phyloP scores from a whole-genome alignment of 306 rosid genomes.

The Glycine tomentella region DNA sequence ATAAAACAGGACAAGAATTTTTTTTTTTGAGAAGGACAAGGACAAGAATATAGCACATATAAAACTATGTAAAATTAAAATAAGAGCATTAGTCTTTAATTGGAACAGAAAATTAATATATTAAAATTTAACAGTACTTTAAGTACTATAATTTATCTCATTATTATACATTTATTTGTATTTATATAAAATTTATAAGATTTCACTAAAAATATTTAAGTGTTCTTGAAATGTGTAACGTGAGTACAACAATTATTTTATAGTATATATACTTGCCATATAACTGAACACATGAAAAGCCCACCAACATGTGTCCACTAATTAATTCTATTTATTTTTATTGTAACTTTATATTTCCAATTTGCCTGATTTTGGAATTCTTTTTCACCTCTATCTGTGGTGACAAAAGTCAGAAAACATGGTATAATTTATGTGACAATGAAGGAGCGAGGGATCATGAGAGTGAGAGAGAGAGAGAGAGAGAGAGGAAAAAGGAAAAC shows the following conservation, averaged over 20 bases:
- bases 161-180: background rate
- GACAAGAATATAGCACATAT: background rate
- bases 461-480: background rate
- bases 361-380: conserved; percentile 18
- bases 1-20: background rate
- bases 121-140: background rate
- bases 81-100: background rate
- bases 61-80: background rate
- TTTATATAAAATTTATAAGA: no score
- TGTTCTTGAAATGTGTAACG: no score
- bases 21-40: no score
- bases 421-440: conserved; percentile 5
- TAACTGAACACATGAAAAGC: background rate
- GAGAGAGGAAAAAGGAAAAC: conserved; percentile 22
- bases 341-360: conserved; percentile 2
- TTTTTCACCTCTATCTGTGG: no score
- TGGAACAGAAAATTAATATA: background rate
- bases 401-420: conserved; percentile 39
- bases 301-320: conserved; percentile 22
- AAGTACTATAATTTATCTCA: background rate
- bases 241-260: background rate
- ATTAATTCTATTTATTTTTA: background rate
- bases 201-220: no score
- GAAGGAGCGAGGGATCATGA: background rate
- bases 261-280: background rate